phyloP scores from a whole-genome alignment of 2,329 filamentous ascomycete genomes.

The Lachnellula cervina region DNA sequence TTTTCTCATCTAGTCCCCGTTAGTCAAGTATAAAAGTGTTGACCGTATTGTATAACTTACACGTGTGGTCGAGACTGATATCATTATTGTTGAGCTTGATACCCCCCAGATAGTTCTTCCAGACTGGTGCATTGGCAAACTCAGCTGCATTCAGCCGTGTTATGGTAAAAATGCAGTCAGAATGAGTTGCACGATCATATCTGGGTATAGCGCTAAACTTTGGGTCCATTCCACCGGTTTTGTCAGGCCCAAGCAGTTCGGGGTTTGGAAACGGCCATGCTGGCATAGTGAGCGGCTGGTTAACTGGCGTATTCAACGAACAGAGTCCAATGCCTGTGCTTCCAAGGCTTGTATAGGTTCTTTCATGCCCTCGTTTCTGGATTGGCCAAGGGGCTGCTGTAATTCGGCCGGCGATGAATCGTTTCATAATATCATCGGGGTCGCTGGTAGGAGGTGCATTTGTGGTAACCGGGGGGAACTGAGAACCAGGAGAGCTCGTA shows the following conservation, averaged over 20 bases:
- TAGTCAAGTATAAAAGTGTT: too few relatives aligned
- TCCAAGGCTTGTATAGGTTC: not conserved
- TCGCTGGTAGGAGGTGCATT: not conserved
- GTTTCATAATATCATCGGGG: not conserved
- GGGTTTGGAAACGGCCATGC: not conserved
- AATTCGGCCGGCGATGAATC: not conserved
- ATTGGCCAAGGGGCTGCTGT: not conserved
- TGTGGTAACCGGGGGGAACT: not conserved
- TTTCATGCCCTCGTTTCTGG: not conserved
- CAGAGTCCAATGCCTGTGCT: not conserved
- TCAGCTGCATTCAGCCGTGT: not conserved
- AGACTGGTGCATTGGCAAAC: not conserved
- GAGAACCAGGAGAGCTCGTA: too few relatives aligned
- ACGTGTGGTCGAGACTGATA: not conserved
- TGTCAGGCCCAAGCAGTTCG: not conserved
- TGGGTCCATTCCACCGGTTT: not conserved
- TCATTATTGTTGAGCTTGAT: not conserved
- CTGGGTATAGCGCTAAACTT: not conserved
- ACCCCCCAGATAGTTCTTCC: too few relatives aligned
- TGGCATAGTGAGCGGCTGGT: not conserved
- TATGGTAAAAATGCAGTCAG: not conserved
- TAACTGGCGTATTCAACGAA: not conserved
- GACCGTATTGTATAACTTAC: too few relatives aligned
- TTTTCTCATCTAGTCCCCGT: not conserved
- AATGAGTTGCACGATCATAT: not conserved